A percentile compares a stretch with the other conserved stretches of the same genome.
These are phyloP conservation scores for Lecanicillium sp. DNA, from an alignment of 2,329 filamentous ascomycete genomes.

Conservation along the genomic window DNA sequence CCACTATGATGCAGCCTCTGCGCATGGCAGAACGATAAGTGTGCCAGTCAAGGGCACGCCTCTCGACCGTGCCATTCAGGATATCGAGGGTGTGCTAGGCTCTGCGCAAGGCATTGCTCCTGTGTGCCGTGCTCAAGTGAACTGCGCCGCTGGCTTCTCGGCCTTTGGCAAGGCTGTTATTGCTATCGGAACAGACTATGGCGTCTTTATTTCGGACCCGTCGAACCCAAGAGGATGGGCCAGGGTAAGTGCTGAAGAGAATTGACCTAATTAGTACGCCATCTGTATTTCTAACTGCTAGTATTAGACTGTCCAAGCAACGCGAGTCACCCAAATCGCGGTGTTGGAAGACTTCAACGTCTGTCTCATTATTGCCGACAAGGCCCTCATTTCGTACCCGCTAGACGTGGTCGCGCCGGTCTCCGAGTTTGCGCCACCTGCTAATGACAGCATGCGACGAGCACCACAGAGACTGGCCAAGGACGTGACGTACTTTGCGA, in stretches of 20 bases:
- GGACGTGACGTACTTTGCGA: slow-evolving; percentile 94
- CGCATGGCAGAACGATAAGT: slow-evolving; percentile 50
- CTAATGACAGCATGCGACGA: slow-evolving; percentile 65
- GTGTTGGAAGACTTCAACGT: slow-evolving; percentile 94
- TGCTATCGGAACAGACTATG: slow-evolving; percentile 90
- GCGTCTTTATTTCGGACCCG: slow-evolving; percentile 83
- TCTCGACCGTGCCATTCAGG: slow-evolving; percentile 80
- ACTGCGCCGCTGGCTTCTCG: slow-evolving; percentile 87
- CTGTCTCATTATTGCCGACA: slow-evolving; percentile 85
- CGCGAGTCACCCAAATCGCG: slow-evolving; percentile 81
- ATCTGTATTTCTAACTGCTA: not conserved
- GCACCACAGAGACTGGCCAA: slow-evolving; percentile 90
- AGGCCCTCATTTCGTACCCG: slow-evolving; percentile 85
- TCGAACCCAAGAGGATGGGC: slow-evolving; percentile 87
- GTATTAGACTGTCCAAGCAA: slow-evolving; percentile 64
- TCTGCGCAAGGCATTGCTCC: slow-evolving; percentile 62
- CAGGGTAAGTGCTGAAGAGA: slow-evolving; percentile 51
- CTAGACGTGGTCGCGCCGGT: slow-evolving; percentile 71
- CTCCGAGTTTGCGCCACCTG: slow-evolving; percentile 53
- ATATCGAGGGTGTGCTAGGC: slow-evolving; percentile 75
- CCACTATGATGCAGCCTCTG: slow-evolving; percentile 60
- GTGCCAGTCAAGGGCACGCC: slow-evolving; percentile 87
- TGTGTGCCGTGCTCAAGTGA: slow-evolving; percentile 78
- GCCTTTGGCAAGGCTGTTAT: slow-evolving; percentile 80
- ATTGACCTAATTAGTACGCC: not conserved